Evolutionary conservation across 2,329 filamentous ascomycete species (phyloP).

Genomic region (Daldinia sp.): DNA sequence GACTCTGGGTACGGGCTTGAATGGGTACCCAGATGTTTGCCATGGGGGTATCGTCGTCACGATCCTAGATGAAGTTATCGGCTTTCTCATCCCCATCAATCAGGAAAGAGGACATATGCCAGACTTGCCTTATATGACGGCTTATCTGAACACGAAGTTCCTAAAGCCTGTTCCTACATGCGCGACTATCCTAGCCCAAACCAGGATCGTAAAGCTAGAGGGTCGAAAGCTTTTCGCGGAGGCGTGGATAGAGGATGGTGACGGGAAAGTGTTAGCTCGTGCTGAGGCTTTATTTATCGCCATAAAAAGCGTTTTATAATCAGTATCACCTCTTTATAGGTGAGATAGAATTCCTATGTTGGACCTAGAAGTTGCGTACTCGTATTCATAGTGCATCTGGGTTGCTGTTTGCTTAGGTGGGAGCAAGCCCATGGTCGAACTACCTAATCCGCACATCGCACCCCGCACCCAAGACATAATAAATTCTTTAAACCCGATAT

Average conservation of each 20-base stretch:
- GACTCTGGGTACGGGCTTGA: slow-evolving; percentile 63
- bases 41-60: slow-evolving; percentile 71
- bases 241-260: slow-evolving; percentile 62
- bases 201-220: slow-evolving; percentile 59
- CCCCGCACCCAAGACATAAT: no score
- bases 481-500: no score
- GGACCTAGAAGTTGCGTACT: no score
- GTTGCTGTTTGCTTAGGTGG: no score
- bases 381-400: no score
- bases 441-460: no score
- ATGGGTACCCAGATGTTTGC: slow-evolving; percentile 64
- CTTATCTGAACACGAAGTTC: slow-evolving; percentile 68
- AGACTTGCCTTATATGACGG: slow-evolving; percentile 57
- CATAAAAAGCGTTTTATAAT: slow-evolving; percentile 39
- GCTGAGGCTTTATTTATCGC: slow-evolving; percentile 66
- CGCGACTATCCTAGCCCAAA: slow-evolving; percentile 60
- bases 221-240: slow-evolving; percentile 66
- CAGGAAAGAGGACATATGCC: slow-evolving; percentile 36
- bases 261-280: slow-evolving; percentile 61
- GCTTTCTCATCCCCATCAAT: slow-evolving; percentile 62
- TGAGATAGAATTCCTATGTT: no score
- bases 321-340: no score
- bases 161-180: slow-evolving; percentile 64
- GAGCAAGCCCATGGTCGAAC: no score
- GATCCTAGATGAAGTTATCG: slow-evolving; percentile 70